These are phyloP conservation scores for Aspergillus taichungensis DNA, from an alignment of 495 filamentous ascomycete species.

Conservation along the genomic window DNA sequence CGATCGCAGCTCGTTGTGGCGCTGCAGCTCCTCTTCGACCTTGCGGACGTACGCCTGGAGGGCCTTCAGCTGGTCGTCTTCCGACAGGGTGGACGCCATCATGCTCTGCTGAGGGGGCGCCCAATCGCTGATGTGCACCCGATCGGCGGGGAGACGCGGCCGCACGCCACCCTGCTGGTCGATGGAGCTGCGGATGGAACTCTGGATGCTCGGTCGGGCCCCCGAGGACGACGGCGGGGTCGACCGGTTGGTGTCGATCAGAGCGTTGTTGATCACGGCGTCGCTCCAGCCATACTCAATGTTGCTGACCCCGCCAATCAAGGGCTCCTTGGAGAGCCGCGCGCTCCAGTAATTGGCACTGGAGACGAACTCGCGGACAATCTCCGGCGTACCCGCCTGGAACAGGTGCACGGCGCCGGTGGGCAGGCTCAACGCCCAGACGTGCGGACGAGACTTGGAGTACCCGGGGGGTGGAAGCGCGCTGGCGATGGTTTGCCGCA, in stretches of 20 bases:
- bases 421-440: conserved; percentile 91
- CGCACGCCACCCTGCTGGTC: conserved; percentile 54
- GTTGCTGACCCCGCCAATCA: conserved; percentile 88
- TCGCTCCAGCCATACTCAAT: conserved; percentile 98
- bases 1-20: conserved; percentile 76
- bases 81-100: conserved; percentile 66
- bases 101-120: conserved; percentile 85
- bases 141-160: conserved; percentile 74
- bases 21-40: conserved; percentile 75
- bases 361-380: conserved; percentile 85
- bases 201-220: conserved; percentile 56
- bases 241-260: conserved; percentile 45
- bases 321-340: conserved; percentile 81
- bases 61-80: conserved; percentile 71
- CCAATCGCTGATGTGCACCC: conserved; percentile 83
- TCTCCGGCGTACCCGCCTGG: conserved; percentile 92
- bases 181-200: conserved; percentile 61
- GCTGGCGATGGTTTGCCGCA: conserved; percentile 88
- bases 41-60: conserved; percentile 71
- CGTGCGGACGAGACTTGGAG: conserved; percentile 80
- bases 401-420: conserved; percentile 94
- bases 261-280: conserved; percentile 67
- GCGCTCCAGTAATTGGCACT: conserved; percentile 98
- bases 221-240: conserved; percentile 31
- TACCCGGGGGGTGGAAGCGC: conserved; percentile 86